Conservation (phyloP, 2,329 filamentous ascomycete species). For the Talaromyces sp. region DNA sequence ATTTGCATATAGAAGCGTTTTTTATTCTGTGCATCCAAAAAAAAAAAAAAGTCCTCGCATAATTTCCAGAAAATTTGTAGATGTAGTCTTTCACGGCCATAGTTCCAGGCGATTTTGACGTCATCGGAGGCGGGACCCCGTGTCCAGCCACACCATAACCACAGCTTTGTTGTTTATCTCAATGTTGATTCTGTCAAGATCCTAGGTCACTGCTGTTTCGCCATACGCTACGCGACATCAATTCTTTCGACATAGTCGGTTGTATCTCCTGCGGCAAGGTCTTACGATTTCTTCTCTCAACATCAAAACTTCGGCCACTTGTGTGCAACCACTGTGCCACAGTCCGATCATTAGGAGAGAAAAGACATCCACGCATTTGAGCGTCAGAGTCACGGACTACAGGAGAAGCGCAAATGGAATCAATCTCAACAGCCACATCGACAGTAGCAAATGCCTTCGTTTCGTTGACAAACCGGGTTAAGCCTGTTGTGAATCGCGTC, state of each 20-base stretch:
- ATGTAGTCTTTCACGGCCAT: not conserved
- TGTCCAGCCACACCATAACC: not conserved
- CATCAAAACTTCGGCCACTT: not conserved
- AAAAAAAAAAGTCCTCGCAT: not conserved
- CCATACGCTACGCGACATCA: not conserved
- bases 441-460: slow-evolving; percentile 3
- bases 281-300: not conserved
- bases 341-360: not conserved
- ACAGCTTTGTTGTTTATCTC: not conserved
- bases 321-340: not conserved
- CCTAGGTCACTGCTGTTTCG: not conserved
- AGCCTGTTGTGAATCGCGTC: slow-evolving; percentile 41
- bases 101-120: not conserved
- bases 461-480: not conserved
- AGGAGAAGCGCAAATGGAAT: not conserved
- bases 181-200: not conserved
- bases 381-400: not conserved
- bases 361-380: not conserved
- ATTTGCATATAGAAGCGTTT: not conserved
- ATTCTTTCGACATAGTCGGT: not conserved
- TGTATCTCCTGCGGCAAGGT: not conserved
- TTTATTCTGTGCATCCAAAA: not conserved
- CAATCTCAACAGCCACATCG: slow-evolving; percentile 1
- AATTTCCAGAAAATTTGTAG: not conserved
- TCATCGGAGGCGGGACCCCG: not conserved